Evolutionary conservation across 306 rosid species (phyloP).

Genomic region (Begonia loranthoides): DNA sequence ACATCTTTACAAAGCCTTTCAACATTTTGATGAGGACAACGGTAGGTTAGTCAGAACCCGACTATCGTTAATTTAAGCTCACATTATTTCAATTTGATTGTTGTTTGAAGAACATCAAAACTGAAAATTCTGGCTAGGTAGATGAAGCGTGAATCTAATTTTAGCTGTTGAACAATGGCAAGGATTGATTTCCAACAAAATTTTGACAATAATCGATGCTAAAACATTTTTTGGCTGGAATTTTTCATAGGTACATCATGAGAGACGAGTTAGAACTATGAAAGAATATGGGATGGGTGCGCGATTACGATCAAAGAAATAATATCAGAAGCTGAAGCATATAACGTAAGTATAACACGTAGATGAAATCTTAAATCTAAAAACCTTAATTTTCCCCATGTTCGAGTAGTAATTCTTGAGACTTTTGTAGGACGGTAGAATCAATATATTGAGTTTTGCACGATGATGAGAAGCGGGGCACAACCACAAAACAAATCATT

Average conservation of each 20-base stretch:
- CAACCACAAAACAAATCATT: conserved; percentile 49
- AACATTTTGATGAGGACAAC: conserved; percentile 57
- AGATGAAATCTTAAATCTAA: too few relatives aligned
- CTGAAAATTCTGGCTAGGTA: too few relatives aligned
- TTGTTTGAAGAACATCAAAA: too few relatives aligned
- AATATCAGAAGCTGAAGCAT: conserved; percentile 78
- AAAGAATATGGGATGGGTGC: conserved; percentile 76
- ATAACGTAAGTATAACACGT: conserved; percentile 67
- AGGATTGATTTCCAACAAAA: not conserved
- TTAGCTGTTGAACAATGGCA: too few relatives aligned
- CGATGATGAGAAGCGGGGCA: conserved; percentile 94
- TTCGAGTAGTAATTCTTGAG: too few relatives aligned
- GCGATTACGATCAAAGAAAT: too few relatives aligned
- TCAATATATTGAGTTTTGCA: conserved; percentile 68
- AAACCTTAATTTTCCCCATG: too few relatives aligned
- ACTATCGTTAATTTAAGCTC: too few relatives aligned
- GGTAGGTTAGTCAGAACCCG: conserved; percentile 67
- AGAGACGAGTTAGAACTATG: conserved; percentile 82
- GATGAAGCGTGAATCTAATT: too few relatives aligned
- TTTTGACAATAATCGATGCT: not conserved
- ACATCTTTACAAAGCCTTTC: too few relatives aligned
- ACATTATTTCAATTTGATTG: too few relatives aligned
- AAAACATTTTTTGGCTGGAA: not conserved
- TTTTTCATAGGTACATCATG: conserved; percentile 59
- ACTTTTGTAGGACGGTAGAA: conserved; percentile 78